A percentile compares a stretch with the other conserved stretches of the same genome.
phyloP scores from a whole-genome alignment of 371 early-diverging fungal genomes.

The Nematocida displodere region DNA sequence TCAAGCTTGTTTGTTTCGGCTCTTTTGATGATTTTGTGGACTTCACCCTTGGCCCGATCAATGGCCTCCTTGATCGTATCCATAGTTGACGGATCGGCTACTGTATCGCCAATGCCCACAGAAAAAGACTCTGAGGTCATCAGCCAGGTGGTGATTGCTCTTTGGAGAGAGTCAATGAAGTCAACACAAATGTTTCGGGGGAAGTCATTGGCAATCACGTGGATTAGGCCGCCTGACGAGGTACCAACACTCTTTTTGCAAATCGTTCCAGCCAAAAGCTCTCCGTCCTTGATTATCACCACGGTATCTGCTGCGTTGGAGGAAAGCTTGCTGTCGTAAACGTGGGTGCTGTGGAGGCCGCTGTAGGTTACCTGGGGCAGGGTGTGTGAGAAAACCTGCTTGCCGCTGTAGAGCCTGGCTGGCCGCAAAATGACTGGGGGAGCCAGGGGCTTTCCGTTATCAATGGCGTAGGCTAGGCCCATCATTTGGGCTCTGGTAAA shows the following conservation, averaged over 20 bases:
- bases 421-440: constrained; percentile 85
- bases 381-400: constrained; percentile 84
- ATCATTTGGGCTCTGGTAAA: constrained; percentile 79
- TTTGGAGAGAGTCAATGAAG: constrained; percentile 88
- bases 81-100: constrained; percentile 82
- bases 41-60: constrained; percentile 74
- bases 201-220: constrained; percentile 86
- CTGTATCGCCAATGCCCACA: constrained; percentile 96
- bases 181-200: constrained; percentile 78
- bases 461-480: constrained; percentile 67
- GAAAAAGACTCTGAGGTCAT: constrained; percentile 77
- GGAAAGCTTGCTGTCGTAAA: constrained; percentile 71
- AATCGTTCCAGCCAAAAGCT: constrained; percentile 82
- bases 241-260: constrained; percentile 94
- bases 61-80: constrained; percentile 75
- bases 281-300: constrained; percentile 85
- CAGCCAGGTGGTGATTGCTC: constrained; percentile 89
- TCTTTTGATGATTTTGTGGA: constrained; percentile 74
- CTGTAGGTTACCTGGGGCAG: constrained; percentile 72
- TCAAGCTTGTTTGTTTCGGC: constrained; percentile 80
- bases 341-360: constrained; percentile 72
- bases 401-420: constrained; percentile 90
- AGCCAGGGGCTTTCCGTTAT: constrained; percentile 9
- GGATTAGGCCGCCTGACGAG: constrained; percentile 81
- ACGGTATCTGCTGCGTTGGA: constrained; percentile 52